A percentile compares a stretch with the other conserved stretches of the same genome.
phyloP scores from a whole-genome alignment of 108 stramenopile genomes.

The Mediolabrus comicus region DNA sequence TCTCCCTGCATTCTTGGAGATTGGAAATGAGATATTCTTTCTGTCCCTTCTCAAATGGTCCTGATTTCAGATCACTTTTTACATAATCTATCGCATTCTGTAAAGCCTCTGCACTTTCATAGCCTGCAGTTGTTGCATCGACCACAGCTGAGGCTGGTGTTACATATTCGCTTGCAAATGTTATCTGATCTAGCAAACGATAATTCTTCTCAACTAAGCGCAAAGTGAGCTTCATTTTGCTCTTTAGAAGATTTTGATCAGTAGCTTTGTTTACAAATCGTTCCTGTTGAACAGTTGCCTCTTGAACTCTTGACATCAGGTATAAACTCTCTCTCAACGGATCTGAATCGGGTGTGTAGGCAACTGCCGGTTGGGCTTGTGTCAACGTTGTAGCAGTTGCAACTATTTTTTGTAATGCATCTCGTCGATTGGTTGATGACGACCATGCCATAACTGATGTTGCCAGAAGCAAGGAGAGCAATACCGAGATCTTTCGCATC shows the following conservation, averaged over 20 bases:
- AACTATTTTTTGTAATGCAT: not conserved
- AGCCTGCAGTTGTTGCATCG: constrained; percentile 54
- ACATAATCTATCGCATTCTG: constrained; percentile 77
- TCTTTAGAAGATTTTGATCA: constrained; percentile 43
- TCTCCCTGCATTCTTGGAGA: constrained; percentile 49
- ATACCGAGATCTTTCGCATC: too few relatives aligned
- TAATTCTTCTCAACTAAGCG: constrained; percentile 66
- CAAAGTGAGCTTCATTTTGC: constrained; percentile 70
- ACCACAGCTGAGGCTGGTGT: constrained; percentile 41
- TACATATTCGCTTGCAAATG: constrained; percentile 45
- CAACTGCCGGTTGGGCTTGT: constrained; percentile 21
- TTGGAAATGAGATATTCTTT: constrained; percentile 44
- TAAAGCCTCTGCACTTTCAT: constrained; percentile 60
- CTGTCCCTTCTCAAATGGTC: constrained; percentile 55
- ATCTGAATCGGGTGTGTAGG: constrained; percentile 71
- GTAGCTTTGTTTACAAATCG: constrained; percentile 51
- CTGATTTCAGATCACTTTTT: constrained; percentile 15
- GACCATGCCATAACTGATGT: not conserved
- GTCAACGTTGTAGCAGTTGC: not conserved
- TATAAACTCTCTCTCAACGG: constrained; percentile 64
- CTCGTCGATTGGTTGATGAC: not conserved
- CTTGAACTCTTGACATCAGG: constrained; percentile 68
- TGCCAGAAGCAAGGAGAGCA: not conserved
- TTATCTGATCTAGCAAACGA: constrained; percentile 70
- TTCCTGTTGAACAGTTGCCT: constrained; percentile 74